Evolutionary conservation across 2,329 filamentous ascomycete genomes (phyloP), one percentile per base, ranked within the genome.

Genomic region (Clonostachys rhizophaga): DNA sequence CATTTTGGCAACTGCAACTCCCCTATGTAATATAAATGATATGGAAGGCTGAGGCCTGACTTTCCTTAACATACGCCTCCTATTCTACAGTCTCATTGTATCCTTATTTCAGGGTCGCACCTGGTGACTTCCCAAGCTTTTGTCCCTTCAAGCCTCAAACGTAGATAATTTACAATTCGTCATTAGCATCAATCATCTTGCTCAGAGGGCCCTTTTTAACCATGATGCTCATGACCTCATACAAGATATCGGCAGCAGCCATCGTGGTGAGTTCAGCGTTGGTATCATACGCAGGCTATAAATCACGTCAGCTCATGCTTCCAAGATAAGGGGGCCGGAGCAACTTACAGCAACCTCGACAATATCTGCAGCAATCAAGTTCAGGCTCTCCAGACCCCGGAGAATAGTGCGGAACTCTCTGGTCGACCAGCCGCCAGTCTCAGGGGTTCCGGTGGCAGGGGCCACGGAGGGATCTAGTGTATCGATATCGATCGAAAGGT

Each of bases 401-500:
- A 96, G 67, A 49, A 96, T 89, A 12, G 87, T 75, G 53, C 95
- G 92, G 55, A 96, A 73, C 71, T 96, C 91, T 45, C 91, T 75
- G 17, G 87, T 95, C 6, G 89, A 94, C 91, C 91, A 96, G 36
- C 91, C 91, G 48, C 91, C 91, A 0, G 90, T 87, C 70, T 95
- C 91, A 0, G 91, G 91, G 0, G 91, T 96, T 2, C 91, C 91
- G 0, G 90, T 95, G 3, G 86, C 89, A 0, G 89, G 89, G 3
- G 67, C 67, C 45, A 70, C 68, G 8, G 66, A 67, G 0, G 91
- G 90, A 61, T 95, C 90, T 5, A 95, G 73, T 1, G 89, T 91
- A 60, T 95, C 90, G 56, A 95, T 95, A 60, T 96, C 91, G 6
- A 71, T 79, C 35, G 81, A 87, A 10, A 95, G 70, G 60, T 95